These are phyloP conservation scores for Paramecium tetraurelia DNA, from an alignment of 73 alveolate genomes.

Conservation along the genomic window DNA sequence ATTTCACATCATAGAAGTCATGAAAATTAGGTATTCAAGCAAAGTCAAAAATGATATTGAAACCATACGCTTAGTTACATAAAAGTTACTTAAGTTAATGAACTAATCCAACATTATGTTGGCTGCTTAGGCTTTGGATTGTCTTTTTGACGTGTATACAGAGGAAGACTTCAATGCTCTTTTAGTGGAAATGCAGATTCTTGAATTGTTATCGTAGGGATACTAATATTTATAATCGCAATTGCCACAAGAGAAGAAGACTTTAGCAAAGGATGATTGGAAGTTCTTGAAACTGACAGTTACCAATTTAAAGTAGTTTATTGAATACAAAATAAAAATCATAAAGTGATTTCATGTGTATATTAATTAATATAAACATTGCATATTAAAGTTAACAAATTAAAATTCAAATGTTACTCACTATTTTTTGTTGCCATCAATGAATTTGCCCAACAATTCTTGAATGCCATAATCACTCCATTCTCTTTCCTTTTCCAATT, in stretches of 20 bases:
- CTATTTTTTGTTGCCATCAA: neutral
- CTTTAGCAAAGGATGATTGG: constrained; percentile 14
- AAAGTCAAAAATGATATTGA: neutral
- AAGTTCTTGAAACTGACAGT: neutral
- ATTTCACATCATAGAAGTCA: neutral
- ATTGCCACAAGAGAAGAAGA: neutral
- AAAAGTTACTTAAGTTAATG: neutral
- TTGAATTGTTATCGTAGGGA: neutral
- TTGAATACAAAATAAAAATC: neutral
- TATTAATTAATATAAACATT: neutral
- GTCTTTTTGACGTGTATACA: constrained; percentile 45
- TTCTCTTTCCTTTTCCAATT: constrained; percentile 26
- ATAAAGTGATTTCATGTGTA: neutral
- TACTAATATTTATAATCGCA: neutral
- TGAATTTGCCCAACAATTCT: constrained; percentile 15
- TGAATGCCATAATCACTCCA: constrained; percentile 33
- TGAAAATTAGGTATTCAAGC: constrained; percentile 17
- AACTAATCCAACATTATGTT: neutral
- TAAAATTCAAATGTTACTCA: neutral
- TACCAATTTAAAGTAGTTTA: neutral
- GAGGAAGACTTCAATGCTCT: constrained; percentile 3
- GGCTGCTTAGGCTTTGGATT: constrained; percentile 35
- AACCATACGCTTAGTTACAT: neutral
- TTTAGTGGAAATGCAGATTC: neutral
- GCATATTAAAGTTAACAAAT: neutral